Evolutionary conservation across 257 asterid species (phyloP).

Genomic region (Gentiana macrophylla): DNA sequence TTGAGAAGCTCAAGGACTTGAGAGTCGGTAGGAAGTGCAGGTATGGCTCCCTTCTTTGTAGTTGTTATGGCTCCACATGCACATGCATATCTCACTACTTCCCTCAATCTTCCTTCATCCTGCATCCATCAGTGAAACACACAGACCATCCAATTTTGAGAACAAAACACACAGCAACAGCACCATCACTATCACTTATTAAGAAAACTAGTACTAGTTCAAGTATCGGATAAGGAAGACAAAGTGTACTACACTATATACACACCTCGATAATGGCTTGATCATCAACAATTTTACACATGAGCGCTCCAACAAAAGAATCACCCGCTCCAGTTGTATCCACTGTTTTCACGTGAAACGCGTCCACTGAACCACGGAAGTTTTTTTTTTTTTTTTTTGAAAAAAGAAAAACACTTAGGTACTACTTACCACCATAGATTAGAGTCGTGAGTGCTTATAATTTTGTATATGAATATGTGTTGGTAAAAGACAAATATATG

Average conservation of each 20-base stretch:
- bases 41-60: slow-evolving; percentile 93
- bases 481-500: too few species aligned
- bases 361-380: slow-evolving; percentile 28
- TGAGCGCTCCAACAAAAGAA: slow-evolving; percentile 41
- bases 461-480: too few species aligned
- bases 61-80: slow-evolving; percentile 98
- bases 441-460: too few species aligned
- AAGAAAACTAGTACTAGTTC: neutral
- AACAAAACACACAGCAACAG: neutral
- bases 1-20: slow-evolving; percentile 39
- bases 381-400: slow-evolving; percentile 4
- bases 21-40: slow-evolving; percentile 66
- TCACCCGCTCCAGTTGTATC: slow-evolving; percentile 51
- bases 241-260: neutral
- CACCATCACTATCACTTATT: too few species aligned
- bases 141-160: neutral
- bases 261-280: slow-evolving; percentile 27
- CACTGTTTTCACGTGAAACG: slow-evolving; percentile 33
- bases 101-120: slow-evolving; percentile 72
- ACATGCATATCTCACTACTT: slow-evolving; percentile 62
- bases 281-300: slow-evolving; percentile 29
- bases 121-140: slow-evolving; percentile 9
- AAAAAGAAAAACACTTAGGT: neutral
- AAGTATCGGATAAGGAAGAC: neutral
- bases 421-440: too few species aligned